These are phyloP conservation scores for Colletotrichum navitas DNA, from an alignment of 2,329 filamentous ascomycete genomes.

Conservation along the genomic window DNA sequence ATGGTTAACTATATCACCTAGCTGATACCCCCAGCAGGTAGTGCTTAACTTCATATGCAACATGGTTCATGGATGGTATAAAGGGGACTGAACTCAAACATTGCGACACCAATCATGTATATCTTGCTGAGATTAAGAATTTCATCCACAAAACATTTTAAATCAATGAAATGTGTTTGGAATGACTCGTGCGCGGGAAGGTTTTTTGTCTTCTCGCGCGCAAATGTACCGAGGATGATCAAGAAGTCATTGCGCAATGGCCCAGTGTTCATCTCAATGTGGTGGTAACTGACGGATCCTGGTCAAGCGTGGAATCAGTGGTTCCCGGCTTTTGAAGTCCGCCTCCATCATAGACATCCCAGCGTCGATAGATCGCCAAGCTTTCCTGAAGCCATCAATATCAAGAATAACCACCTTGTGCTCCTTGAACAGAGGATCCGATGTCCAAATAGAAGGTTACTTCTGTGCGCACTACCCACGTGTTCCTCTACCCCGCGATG, in stretches of 20 bases:
- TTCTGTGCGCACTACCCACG: slow-evolving; percentile 19
- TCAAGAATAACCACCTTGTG: not conserved
- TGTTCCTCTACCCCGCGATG: slow-evolving; percentile 39
- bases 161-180: not conserved
- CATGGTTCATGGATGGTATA: not conserved
- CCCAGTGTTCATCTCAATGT: not conserved
- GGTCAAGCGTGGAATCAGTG: not conserved
- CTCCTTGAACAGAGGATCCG: not conserved
- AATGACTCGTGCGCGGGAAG: not conserved
- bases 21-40: too few relatives aligned
- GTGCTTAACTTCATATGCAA: not conserved
- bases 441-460: slow-evolving; percentile 31
- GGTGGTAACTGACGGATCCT: not conserved
- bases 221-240: too few relatives aligned
- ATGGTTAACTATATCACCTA: too few relatives aligned
- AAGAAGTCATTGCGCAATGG: not conserved
- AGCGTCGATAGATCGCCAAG: slow-evolving; percentile 11
- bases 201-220: not conserved
- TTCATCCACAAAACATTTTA: not conserved
- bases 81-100: not conserved
- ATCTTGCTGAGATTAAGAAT: not conserved
- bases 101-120: too few relatives aligned
- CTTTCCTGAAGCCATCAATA: slow-evolving; percentile 11
- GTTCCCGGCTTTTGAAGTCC: not conserved
- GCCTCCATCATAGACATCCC: not conserved